phyloP scores from a whole-genome alignment of 78 protist genomes.

The Salpingoeca rosetta region DNA sequence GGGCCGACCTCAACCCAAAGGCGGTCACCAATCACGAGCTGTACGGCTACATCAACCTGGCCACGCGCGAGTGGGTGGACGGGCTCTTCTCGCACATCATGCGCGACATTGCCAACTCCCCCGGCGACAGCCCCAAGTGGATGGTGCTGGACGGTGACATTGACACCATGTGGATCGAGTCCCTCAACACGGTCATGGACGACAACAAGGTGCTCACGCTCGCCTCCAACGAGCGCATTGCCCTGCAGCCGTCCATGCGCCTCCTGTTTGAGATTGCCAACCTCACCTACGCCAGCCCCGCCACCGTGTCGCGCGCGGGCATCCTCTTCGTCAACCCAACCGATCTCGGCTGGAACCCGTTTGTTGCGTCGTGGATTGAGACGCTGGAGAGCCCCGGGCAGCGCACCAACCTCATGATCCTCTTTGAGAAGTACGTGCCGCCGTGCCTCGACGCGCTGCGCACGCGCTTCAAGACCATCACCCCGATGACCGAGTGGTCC shows the following conservation, averaged over 20 bases:
- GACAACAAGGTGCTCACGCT: conserved; percentile 86
- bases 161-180: conserved; percentile 83
- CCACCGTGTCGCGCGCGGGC: conserved; percentile 90
- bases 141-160: conserved; percentile 80
- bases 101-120: conserved; percentile 39
- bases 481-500: conserved; percentile 49
- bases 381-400: conserved; percentile 10
- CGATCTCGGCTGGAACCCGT: conserved; percentile 80
- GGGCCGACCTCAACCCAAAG: conserved; percentile 66
- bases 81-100: conserved; percentile 68
- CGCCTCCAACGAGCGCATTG: conserved; percentile 81
- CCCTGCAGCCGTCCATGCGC: conserved; percentile 67
- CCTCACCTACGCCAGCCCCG: conserved; percentile 73
- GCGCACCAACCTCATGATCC: conserved; percentile 2
- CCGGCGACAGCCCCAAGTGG: conserved; percentile 45
- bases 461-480: conserved; percentile 24
- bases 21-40: conserved; percentile 69
- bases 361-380: conserved; percentile 59
- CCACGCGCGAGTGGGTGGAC: conserved; percentile 73
- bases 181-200: conserved; percentile 87
- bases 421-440: conserved; percentile 24
- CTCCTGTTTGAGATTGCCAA: conserved; percentile 70
- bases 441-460: conserved; percentile 2
- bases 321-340: conserved; percentile 64
- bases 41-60: conserved; percentile 61